Evolutionary conservation across 306 rosid species (phyloP), one percentile per base, ranked within the genome.

Genomic region (Cicer arietinum): DNA sequence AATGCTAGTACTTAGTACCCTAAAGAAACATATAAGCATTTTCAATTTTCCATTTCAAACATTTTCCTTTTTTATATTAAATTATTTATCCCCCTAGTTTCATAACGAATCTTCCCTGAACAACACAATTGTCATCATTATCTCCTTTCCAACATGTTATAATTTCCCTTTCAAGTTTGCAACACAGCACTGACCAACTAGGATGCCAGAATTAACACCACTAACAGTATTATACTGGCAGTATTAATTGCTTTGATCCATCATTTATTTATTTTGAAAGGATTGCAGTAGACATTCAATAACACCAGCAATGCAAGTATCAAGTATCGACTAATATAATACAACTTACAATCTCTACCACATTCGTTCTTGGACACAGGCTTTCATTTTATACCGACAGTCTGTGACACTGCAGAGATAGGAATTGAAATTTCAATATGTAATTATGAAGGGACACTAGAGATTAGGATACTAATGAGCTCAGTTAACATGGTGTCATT

Each of bases 1-100:
- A 76, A 74, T 18, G 69, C 88, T 76, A 83, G 35, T 30, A 30
- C 35, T 30, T 76, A 84, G 77, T 40, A 53, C 52, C 67, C 62
- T 68, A 48, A 41, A 30, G 30, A 43, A 52, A 11, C 52, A 22
- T 13, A 39, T 10, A 51, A 35, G 66, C 44, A 67, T 48, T 46
- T 56, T 60, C 58, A 39, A 35, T 16, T 50, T 67, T 20, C 76
- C 54, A 56, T 67, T 56, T 52, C 74, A 64, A 45, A 53, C 13
- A 14, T 51, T 74, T 74, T 18, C 70, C 45, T 46, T 42, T 58
- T 48, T 56, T 45, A 39, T 6, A 48, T 71, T 62, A 14, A 62
- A 63, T 11, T 46, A 6, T 10, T 22, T 56, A 11, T 71, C 71
- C 63, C 22, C 50, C 30, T 1, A 53, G 12, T 64, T 69, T 69